Percentiles rank a stretch among this genome's conserved stretches.
These are phyloP conservation scores for Sambucus nigra DNA, from an alignment of 129 eudicot species.

Conservation along the genomic window DNA sequence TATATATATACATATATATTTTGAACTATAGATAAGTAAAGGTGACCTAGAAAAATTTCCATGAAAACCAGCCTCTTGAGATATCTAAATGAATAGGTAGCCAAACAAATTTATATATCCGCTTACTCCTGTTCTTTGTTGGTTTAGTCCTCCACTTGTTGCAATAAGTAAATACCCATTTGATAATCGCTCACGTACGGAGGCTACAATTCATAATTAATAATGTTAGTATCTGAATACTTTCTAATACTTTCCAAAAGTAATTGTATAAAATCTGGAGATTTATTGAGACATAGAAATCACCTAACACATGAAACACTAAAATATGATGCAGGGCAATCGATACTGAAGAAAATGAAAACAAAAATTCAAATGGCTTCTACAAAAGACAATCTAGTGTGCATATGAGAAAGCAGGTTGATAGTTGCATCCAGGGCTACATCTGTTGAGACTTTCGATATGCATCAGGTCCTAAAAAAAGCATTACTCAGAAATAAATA, in stretches of 20 bases:
- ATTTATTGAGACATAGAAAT: not conserved
- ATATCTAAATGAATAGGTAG: not conserved
- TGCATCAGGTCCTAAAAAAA: too few species aligned
- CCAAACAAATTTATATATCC: not conserved
- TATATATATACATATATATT: too few species aligned
- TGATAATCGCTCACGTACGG: constrained; percentile 50
- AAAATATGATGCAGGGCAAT: not conserved
- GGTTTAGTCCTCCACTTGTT: constrained; percentile 93
- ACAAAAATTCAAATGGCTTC: not conserved
- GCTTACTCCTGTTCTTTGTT: constrained; percentile 95
- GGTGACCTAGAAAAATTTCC: not conserved
- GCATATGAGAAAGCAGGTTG: too few species aligned
- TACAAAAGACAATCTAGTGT: not conserved
- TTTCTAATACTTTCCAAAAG: not conserved
- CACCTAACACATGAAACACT: not conserved
- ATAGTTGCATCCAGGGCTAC: too few species aligned
- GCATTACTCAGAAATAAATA: too few species aligned
- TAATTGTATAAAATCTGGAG: not conserved
- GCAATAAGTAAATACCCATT: constrained; percentile 92
- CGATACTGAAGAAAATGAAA: not conserved
- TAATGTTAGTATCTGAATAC: constrained; percentile 2
- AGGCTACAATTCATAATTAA: constrained; percentile 43
- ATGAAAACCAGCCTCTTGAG: not conserved
- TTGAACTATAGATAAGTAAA: not conserved
- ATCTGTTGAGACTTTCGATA: too few species aligned